A percentile compares a stretch with the other conserved stretches of the same genome.
Evolutionary conservation across 2,329 filamentous ascomycete genomes (phyloP).

Genomic region (Penicillium sp.): DNA sequence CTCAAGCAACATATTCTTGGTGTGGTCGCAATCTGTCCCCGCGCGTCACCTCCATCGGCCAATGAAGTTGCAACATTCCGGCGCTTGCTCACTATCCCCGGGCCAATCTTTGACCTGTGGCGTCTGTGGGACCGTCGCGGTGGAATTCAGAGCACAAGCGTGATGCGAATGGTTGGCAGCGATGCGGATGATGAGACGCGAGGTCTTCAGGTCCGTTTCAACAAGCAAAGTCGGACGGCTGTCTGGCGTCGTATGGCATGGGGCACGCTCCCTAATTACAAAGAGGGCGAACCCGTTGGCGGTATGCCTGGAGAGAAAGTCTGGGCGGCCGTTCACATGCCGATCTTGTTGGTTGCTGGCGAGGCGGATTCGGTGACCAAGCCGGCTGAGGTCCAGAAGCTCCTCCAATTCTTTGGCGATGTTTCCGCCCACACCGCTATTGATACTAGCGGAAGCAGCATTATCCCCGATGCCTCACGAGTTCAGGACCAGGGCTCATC

Average conservation of each 20-base stretch:
- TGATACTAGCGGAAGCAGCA: constrained; percentile 25
- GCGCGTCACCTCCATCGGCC: constrained; percentile 63
- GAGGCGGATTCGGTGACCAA: constrained; percentile 76
- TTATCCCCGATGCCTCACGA: constrained; percentile 36
- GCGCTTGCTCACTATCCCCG: constrained; percentile 67
- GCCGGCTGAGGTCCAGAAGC: constrained; percentile 69
- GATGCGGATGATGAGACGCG: constrained; percentile 45
- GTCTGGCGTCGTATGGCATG: constrained; percentile 82
- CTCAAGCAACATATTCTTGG: constrained; percentile 70
- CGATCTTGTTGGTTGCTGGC: constrained; percentile 77
- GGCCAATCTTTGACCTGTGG: constrained; percentile 70
- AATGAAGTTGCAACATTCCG: constrained; percentile 55
- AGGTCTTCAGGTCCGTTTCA: constrained; percentile 54
- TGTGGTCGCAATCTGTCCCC: constrained; percentile 79
- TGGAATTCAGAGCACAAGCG: constrained; percentile 75
- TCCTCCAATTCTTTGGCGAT: constrained; percentile 52
- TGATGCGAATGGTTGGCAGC: constrained; percentile 67
- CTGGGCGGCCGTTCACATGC: constrained; percentile 73
- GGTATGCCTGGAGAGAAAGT: constrained; percentile 69
- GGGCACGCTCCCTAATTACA: constrained; percentile 67
- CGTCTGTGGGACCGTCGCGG: constrained; percentile 77
- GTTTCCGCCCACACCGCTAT: constrained; percentile 29
- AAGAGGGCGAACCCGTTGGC: constrained; percentile 51
- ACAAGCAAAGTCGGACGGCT: constrained; percentile 77
- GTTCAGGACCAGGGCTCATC: constrained; percentile 28